A percentile compares a stretch with the other conserved stretches of the same genome.
Conservation (phyloP, 371 early-diverging fungal genomes). For the Apophysomyces ossiformis region DNA sequence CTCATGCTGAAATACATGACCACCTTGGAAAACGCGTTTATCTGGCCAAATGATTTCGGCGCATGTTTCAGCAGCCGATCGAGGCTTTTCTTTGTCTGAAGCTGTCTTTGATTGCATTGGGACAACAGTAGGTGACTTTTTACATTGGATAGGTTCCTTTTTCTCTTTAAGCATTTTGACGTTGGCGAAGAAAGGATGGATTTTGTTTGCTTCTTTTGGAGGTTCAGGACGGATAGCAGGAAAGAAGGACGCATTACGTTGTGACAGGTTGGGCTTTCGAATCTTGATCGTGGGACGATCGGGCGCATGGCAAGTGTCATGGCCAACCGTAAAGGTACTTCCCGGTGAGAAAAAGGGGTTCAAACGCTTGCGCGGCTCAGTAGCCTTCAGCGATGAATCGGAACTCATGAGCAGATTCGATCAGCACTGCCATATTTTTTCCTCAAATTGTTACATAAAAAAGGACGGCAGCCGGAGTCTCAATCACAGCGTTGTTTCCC, state of each 20-base stretch:
- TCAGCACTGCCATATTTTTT: too few relatives aligned
- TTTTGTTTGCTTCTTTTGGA: neutral
- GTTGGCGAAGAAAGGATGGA: slow-evolving; percentile 11
- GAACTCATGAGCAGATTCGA: neutral
- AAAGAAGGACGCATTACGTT: neutral
- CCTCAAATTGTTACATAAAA: neutral
- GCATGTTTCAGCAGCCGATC: neutral
- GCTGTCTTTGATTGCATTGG: neutral
- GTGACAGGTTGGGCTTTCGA: neutral
- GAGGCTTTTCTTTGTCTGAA: neutral
- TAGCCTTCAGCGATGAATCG: neutral
- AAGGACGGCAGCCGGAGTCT: neutral
- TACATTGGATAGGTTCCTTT: neutral
- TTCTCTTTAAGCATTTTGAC: neutral
- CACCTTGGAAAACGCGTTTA: slow-evolving; percentile 19
- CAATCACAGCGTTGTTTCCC: neutral
- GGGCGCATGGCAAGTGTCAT: neutral
- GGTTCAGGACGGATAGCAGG: too few relatives aligned
- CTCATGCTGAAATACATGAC: slow-evolving; percentile 13
- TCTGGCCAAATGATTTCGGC: slow-evolving; percentile 18
- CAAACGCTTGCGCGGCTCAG: neutral
- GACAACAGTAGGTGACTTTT: neutral
- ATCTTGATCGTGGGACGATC: slow-evolving; percentile 2
- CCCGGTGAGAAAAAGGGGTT: neutral
- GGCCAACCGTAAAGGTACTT: neutral